These are phyloP conservation scores for Cercophora sp. DNA, from an alignment of 495 filamentous ascomycete genomes.

Conservation along the genomic window DNA sequence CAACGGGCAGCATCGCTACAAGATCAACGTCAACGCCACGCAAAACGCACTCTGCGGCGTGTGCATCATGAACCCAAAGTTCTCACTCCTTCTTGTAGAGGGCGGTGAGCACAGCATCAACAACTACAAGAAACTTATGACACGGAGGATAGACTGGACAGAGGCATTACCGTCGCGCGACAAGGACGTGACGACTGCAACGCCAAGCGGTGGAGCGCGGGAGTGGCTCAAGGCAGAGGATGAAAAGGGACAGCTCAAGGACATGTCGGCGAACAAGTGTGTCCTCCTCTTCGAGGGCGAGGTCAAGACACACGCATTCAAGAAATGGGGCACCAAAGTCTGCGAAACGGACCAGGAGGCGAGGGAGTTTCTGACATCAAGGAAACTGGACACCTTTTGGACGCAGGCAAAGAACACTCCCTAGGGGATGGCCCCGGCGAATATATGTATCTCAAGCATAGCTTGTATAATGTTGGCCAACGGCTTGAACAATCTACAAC, in stretches of 20 bases:
- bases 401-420: constrained; percentile 68
- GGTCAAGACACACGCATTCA: constrained; percentile 70
- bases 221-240: constrained; percentile 75
- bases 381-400: constrained; percentile 96
- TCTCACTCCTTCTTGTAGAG: constrained; percentile 87
- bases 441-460: no score
- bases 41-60: constrained; percentile 80
- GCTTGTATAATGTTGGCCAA: no score
- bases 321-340: constrained; percentile 77
- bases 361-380: constrained; percentile 69
- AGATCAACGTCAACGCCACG: constrained; percentile 86
- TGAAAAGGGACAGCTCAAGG: constrained; percentile 73
- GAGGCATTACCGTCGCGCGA: constrained; percentile 73
- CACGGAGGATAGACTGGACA: constrained; percentile 90
- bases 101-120: constrained; percentile 76
- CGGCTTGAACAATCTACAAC: no score
- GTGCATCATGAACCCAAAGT: constrained; percentile 81
- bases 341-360: constrained; percentile 88
- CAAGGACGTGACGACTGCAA: constrained; percentile 52
- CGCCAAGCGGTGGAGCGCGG: constrained; percentile 39
- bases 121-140: constrained; percentile 81
- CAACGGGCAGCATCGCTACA: constrained; percentile 88
- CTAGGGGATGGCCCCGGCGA: no score
- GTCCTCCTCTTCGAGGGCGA: constrained; percentile 84
- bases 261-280: constrained; percentile 75